Evolutionary conservation across 305 asterid genomes (phyloP).

Genomic region (Coffea humblotiana): DNA sequence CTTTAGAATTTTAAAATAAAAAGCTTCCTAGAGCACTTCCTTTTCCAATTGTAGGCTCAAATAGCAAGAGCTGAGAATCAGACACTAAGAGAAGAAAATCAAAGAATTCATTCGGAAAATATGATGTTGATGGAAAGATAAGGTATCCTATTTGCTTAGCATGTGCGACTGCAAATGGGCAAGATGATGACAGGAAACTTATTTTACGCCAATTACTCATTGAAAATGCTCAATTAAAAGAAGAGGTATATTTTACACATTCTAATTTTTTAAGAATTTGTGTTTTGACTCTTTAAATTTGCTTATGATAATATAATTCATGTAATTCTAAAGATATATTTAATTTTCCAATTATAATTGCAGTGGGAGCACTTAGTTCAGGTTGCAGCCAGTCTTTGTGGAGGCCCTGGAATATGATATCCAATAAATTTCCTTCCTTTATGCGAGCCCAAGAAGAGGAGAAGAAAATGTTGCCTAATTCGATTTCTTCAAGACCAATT

Average conservation of each 20-base stretch:
- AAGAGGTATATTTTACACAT: conserved; percentile 39
- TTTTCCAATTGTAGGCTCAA: conserved; percentile 37
- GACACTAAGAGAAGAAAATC: conserved; percentile 51
- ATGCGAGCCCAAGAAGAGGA: no score
- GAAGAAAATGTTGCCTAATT: no score
- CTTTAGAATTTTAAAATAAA: not conserved
- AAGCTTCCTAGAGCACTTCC: not conserved
- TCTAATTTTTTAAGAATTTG: not conserved
- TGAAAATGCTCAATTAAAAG: conserved; percentile 57
- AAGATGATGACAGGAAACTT: conserved; percentile 39
- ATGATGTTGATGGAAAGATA: conserved; percentile 52
- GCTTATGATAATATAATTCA: not conserved
- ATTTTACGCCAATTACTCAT: conserved; percentile 36
- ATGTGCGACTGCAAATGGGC: conserved; percentile 28
- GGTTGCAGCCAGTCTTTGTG: no score
- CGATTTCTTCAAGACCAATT: no score
- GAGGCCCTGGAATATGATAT: no score
- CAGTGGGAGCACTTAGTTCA: conserved; percentile 22
- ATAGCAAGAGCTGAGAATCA: conserved; percentile 57
- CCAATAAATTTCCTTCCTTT: no score
- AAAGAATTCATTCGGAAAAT: conserved; percentile 56
- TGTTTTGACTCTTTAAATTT: not conserved
- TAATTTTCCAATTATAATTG: not conserved
- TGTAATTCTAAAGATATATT: not conserved
- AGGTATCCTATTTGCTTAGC: conserved; percentile 37